phyloP scores from a whole-genome alignment of 1,284 basidiomycete species.

The Melanopsichium pennsylvanicum region DNA sequence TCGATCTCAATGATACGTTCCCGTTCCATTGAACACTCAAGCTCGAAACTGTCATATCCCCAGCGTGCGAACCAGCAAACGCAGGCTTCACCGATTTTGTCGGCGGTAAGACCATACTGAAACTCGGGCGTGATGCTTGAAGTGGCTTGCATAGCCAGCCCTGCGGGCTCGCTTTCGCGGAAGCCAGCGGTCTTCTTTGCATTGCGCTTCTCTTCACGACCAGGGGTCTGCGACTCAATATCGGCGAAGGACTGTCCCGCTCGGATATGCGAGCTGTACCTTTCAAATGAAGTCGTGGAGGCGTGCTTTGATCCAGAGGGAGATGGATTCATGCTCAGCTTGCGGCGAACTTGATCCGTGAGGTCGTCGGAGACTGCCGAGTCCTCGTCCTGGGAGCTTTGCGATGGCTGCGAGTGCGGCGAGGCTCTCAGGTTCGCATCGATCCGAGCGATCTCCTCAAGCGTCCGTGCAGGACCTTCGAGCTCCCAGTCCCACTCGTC shows the following conservation, averaged over 20 bases:
- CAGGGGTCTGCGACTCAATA: not conserved
- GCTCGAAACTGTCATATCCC: conserved; percentile 78
- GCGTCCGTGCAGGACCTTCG: conserved; percentile 69
- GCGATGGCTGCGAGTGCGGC: not conserved
- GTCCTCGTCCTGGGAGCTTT: not conserved
- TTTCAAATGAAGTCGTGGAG: not conserved
- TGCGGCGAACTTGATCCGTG: conserved; percentile 9
- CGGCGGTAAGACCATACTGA: conserved; percentile 74
- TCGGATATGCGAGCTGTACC: not conserved
- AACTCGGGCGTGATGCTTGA: conserved; percentile 19
- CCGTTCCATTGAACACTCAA: conserved; percentile 71
- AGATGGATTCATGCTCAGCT: conserved; percentile 10
- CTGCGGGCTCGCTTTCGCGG: conserved; percentile 8
- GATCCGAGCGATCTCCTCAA: conserved; percentile 31
- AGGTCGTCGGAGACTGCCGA: conserved; percentile 57
- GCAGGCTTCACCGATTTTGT: conserved; percentile 89
- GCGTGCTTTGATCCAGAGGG: not conserved
- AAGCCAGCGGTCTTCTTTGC: conserved; percentile 30
- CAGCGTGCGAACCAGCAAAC: conserved; percentile 87
- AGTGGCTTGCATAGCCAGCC: not conserved
- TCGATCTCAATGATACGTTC: conserved; percentile 39
- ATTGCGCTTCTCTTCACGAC: conserved; percentile 14
- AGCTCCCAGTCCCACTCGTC: conserved; percentile 68
- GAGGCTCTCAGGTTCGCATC: conserved; percentile 9
- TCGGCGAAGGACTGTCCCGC: not conserved